Evolutionary conservation across 768 basidiomycete genomes (phyloP).

Genomic region (Hygrocybe punicea): DNA sequence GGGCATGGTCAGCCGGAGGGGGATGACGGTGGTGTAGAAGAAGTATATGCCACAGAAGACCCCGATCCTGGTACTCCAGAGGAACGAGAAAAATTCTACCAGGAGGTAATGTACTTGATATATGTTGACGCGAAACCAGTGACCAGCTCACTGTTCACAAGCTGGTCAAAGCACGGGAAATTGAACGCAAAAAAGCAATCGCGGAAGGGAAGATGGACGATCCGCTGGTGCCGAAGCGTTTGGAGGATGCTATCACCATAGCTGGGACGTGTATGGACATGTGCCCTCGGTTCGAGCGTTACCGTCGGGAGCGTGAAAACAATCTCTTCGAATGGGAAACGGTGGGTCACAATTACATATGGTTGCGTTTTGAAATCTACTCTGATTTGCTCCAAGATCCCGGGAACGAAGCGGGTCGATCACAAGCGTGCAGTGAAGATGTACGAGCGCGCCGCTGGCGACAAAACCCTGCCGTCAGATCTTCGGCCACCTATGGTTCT

Average conservation of each 20-base stretch:
- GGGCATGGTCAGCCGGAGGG: conserved; percentile 19
- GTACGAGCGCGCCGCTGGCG: conserved; percentile 92
- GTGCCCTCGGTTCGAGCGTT: conserved; percentile 93
- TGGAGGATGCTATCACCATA: conserved; percentile 90
- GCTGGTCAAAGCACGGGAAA: conserved; percentile 73
- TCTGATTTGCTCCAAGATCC: conserved; percentile 55
- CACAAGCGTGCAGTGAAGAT: conserved; percentile 88
- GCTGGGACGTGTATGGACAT: conserved; percentile 89
- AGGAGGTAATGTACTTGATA: conserved; percentile 53
- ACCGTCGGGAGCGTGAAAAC: conserved; percentile 84
- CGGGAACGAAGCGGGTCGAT: conserved; percentile 81
- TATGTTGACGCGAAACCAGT: conserved; percentile 1
- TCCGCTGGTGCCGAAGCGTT: conserved; percentile 69
- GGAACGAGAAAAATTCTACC: conserved; percentile 66
- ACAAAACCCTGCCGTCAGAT: conserved; percentile 88
- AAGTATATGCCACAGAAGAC: conserved; percentile 38
- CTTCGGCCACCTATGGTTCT: conserved; percentile 83
- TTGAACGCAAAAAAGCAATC: conserved; percentile 70
- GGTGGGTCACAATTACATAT: conserved; percentile 47
- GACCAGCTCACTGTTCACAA: conserved; percentile 29
- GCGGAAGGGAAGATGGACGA: conserved; percentile 85
- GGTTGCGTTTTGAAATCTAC: conserved; percentile 28
- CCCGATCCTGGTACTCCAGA: conserved; percentile 56
- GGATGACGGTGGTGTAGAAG: conserved; percentile 17
- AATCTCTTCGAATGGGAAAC: conserved; percentile 84